phyloP scores from a whole-genome alignment of 2,329 filamentous ascomycete species.

The Dactylonectria estremocensis region DNA sequence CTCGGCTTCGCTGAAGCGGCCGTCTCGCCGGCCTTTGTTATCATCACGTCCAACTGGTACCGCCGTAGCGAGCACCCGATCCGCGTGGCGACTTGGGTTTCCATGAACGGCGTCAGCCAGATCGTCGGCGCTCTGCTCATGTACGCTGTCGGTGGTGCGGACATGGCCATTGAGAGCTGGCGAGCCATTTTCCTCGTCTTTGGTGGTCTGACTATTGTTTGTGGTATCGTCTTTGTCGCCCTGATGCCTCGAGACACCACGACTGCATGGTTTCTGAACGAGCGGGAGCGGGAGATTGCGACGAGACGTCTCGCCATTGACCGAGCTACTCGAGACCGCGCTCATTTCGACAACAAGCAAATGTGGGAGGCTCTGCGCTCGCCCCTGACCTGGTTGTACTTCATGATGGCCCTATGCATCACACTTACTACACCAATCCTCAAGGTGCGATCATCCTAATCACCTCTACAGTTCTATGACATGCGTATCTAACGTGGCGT shows the following conservation, averaged over 20 bases:
- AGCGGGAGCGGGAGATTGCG: conserved; percentile 36
- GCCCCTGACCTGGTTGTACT: conserved; percentile 35
- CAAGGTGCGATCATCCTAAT: conserved; percentile 25
- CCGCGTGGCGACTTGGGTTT: conserved; percentile 50
- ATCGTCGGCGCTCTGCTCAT: conserved; percentile 49
- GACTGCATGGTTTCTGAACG: conserved; percentile 40
- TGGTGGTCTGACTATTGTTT: conserved; percentile 32
- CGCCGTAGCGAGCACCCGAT: conserved; percentile 49
- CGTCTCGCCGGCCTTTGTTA: conserved; percentile 52
- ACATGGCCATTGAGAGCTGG: conserved; percentile 37
- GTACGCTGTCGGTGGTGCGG: conserved; percentile 44
- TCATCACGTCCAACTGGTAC: conserved; percentile 53
- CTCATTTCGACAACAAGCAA: conserved; percentile 37
- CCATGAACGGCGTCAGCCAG: conserved; percentile 50
- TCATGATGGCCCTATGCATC: conserved; percentile 42
- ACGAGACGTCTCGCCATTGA: conserved; percentile 39
- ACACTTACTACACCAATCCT: conserved; percentile 42
- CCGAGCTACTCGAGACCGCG: conserved; percentile 31
- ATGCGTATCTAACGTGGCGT: too few relatives aligned
- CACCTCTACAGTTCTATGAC: too few relatives aligned
- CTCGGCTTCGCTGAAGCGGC: conserved; percentile 51
- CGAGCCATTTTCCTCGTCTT: conserved; percentile 40
- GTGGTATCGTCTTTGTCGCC: conserved; percentile 25
- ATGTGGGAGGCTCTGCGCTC: conserved; percentile 38
- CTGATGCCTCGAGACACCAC: conserved; percentile 34